phyloP scores from a whole-genome alignment of 2,329 filamentous ascomycete species.

The Fusarium cicatricum region DNA sequence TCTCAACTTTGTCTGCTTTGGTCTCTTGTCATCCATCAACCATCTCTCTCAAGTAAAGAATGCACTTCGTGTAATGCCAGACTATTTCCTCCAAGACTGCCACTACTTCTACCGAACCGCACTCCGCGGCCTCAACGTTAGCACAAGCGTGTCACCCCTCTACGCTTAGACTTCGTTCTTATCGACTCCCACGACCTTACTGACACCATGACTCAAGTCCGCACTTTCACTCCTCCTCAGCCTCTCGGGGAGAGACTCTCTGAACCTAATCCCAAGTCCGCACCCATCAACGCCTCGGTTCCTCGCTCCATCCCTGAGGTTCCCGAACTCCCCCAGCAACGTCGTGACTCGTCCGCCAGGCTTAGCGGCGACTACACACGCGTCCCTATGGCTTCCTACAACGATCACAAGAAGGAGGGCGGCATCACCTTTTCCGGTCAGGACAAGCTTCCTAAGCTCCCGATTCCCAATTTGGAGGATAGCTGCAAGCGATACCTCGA shows the following conservation, averaged over 20 bases:
- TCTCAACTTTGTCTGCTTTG: slow-evolving; percentile 14
- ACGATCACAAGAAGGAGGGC: slow-evolving; percentile 65
- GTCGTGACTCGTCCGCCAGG: slow-evolving; percentile 34
- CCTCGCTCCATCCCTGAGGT: slow-evolving; percentile 54
- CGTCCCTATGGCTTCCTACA: slow-evolving; percentile 62
- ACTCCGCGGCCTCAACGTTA: slow-evolving; percentile 83
- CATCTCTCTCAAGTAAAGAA: slow-evolving; percentile 14
- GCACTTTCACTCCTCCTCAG: slow-evolving; percentile 66
- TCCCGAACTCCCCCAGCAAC: slow-evolving; percentile 38
- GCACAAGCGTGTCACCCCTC: slow-evolving; percentile 78
- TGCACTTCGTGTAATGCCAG: slow-evolving; percentile 71
- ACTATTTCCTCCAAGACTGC: slow-evolving; percentile 84
- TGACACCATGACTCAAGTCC: slow-evolving; percentile 50
- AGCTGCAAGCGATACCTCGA: slow-evolving; percentile 83
- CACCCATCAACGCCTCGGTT: slow-evolving; percentile 44
- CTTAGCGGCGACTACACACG: slow-evolving; percentile 48
- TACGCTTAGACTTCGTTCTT: slow-evolving; percentile 64
- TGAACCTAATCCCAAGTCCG: slow-evolving; percentile 39
- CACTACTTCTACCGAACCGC: slow-evolving; percentile 94
- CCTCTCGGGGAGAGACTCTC: slow-evolving; percentile 76
- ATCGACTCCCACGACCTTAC: slow-evolving; percentile 20
- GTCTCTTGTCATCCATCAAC: slow-evolving; percentile 15
- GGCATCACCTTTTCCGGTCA: slow-evolving; percentile 91
- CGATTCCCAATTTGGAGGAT: slow-evolving; percentile 85
- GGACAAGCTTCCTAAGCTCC: slow-evolving; percentile 87